A percentile compares a stretch with the other conserved stretches of the same genome.
phyloP scores from a whole-genome alignment of 2,329 filamentous ascomycete species.

The Echinosphaeria canescens region DNA sequence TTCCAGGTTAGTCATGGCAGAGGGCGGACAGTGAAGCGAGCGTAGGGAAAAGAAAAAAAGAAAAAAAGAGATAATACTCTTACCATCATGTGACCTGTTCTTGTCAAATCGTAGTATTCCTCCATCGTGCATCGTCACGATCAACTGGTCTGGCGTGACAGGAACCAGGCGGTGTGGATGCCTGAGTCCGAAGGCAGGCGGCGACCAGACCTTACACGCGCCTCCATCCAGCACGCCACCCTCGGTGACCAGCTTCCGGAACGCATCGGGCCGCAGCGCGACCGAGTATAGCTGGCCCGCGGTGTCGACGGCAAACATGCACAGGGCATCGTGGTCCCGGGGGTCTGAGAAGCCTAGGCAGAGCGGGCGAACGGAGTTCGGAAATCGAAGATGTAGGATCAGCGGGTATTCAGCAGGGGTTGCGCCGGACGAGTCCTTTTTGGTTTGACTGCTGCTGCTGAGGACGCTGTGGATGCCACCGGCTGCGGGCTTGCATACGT shows the following conservation, averaged over 20 bases:
- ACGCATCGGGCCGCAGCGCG: conserved; percentile 63
- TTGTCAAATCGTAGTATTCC: conserved; percentile 51
- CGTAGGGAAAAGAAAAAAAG: conserved; percentile 1
- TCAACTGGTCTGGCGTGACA: conserved; percentile 47
- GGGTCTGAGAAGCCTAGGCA: conserved; percentile 72
- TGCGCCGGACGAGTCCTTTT: conserved; percentile 41
- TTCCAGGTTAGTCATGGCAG: no score
- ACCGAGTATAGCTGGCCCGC: conserved; percentile 68
- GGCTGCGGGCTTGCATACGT: conserved; percentile 50
- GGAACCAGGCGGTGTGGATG: conserved; percentile 65
- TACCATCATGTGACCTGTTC: conserved; percentile 23
- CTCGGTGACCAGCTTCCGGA: conserved; percentile 50
- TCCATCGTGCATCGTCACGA: conserved; percentile 66
- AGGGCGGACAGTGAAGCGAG: no score
- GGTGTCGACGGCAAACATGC: conserved; percentile 59
- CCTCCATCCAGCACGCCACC: conserved; percentile 40
- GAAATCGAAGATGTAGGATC: conserved; percentile 59
- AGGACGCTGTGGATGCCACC: no score
- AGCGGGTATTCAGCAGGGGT: no score
- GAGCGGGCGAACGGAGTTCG: conserved; percentile 46
- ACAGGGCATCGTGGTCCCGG: conserved; percentile 55
- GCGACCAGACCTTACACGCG: conserved; percentile 52
- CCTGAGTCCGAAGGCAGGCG: conserved; percentile 57
- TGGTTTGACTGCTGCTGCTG: no score
- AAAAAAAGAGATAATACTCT: conserved; percentile 9